Evolutionary conservation across 805 yeast genomes (phyloP).

Genomic region (Brettanomyces nanus): DNA sequence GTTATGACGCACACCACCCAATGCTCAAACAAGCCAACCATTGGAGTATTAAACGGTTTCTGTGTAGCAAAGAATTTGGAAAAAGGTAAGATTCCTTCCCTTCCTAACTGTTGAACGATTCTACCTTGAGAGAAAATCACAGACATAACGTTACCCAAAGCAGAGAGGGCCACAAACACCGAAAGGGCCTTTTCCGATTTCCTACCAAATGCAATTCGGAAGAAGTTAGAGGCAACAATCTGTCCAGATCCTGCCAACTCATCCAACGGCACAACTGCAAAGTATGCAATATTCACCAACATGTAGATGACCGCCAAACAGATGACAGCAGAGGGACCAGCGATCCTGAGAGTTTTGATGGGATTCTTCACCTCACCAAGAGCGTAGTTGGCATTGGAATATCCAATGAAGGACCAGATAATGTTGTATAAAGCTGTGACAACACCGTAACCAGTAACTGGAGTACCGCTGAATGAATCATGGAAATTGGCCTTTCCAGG

Average conservation of each 20-base stretch:
- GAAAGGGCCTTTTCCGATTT: slow-evolving; percentile 61
- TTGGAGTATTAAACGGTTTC: slow-evolving; percentile 66
- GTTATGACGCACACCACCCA: slow-evolving; percentile 69
- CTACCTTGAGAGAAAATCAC: slow-evolving; percentile 81
- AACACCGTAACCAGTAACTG: slow-evolving; percentile 33
- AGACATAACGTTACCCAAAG: slow-evolving; percentile 72
- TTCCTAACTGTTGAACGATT: slow-evolving; percentile 68
- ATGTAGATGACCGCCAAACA: slow-evolving; percentile 57
- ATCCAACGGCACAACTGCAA: slow-evolving; percentile 69
- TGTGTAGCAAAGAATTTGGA: slow-evolving; percentile 62
- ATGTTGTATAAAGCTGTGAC: slow-evolving; percentile 74
- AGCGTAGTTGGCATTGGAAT: slow-evolving; percentile 77
- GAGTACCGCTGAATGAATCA: slow-evolving; percentile 28
- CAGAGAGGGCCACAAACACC: slow-evolving; percentile 72
- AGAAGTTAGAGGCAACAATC: slow-evolving; percentile 69
- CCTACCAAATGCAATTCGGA: slow-evolving; percentile 60
- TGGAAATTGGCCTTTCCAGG: slow-evolving; percentile 32
- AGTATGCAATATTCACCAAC: slow-evolving; percentile 73
- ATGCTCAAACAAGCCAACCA: slow-evolving; percentile 66
- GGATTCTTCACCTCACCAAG: slow-evolving; percentile 75
- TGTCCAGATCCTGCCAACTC: slow-evolving; percentile 52
- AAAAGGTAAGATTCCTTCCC: slow-evolving; percentile 74
- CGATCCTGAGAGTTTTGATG: slow-evolving; percentile 53
- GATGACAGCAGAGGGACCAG: slow-evolving; percentile 68
- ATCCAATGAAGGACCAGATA: slow-evolving; percentile 80